Percentiles rank a stretch among this genome's conserved stretches.
Evolutionary conservation across 2,329 filamentous ascomycete genomes (phyloP).

Genomic region (Xylaria sp.): DNA sequence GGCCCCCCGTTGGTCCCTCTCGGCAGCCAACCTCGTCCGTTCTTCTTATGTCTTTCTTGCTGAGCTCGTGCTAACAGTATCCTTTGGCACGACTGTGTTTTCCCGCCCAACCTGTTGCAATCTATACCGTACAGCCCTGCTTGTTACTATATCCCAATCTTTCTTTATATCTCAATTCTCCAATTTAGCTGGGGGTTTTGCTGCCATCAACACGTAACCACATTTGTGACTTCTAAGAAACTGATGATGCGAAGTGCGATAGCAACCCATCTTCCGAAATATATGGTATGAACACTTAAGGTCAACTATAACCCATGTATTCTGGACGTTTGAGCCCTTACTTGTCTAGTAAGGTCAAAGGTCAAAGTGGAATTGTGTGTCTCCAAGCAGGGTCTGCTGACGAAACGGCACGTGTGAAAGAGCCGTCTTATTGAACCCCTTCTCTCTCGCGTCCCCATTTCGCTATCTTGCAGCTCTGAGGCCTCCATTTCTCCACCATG

Average conservation of each 20-base stretch:
- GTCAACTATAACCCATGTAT: constrained; percentile 18
- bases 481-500: constrained; percentile 37
- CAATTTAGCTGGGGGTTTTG: neutral
- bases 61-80: neutral
- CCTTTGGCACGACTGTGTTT: neutral
- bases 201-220: neutral
- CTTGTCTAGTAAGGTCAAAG: constrained; percentile 34
- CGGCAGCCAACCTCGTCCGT: neutral
- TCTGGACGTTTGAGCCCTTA: constrained; percentile 20
- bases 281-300: constrained; percentile 1
- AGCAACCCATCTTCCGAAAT: neutral
- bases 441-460: constrained; percentile 19
- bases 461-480: constrained; percentile 30
- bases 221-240: neutral
- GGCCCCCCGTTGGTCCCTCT: neutral
- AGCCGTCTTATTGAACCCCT: constrained; percentile 23
- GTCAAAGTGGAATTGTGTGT: constrained; percentile 29
- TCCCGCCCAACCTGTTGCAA: neutral
- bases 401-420: constrained; percentile 23
- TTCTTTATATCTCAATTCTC: constrained; percentile 17
- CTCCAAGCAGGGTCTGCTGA: constrained; percentile 36
- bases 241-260: constrained; percentile 6
- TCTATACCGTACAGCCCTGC: constrained; percentile 5
- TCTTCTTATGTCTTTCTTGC: neutral
- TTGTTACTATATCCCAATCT: neutral